Base-by-base conservation (phyloP, 139 green algal species). In the Ulvella scutata region DNA sequence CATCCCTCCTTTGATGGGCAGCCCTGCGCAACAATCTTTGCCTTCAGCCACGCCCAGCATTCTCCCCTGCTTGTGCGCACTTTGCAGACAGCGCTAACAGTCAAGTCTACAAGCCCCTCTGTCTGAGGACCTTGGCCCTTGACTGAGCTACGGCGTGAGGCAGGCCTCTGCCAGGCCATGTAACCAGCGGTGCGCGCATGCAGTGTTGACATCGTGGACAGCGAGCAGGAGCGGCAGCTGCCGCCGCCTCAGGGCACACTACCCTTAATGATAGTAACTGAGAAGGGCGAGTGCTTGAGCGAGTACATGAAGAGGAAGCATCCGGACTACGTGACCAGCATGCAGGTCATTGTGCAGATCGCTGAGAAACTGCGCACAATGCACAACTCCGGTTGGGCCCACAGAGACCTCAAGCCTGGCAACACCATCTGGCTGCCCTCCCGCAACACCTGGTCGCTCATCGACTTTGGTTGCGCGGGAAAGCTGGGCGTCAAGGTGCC, bases 361-460 rank as follows among this genome's bases (percentile, higher is more conserved):
- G 51, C 51, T n/a, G 51, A 67, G 51, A 67, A 67, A 26, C 51
- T 67, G 51, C 51, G 33, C n/a, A 67, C 33, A n/a, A 67, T 67
- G 51, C 51, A 67, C 51, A 67, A 36, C n/a, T n/a, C 51, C 13
- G 51, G 51, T 6, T 67, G 13, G 1, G 51, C 51, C n/a, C 51
- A 67, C 51, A n/a, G 51, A 6, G 51, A 67, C 51, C 51, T 67
- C 51, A 67, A 67, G 51, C 51, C 51, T 26, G 51, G 51, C 13
- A 67, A 67, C 51, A 36, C n/a, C 51, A 67, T 67, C 20, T 67
- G 51, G 51, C 51, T 67, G 9, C 51, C 51, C 9, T 67, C 51
- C 13, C 51, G 33, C n/a, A 67, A 67, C 51, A 67, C 51, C 10
- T 67, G 51, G 51, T 67, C 51, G 51, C 51, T 67, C 51, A 67